Evolutionary conservation across 208 protist species (phyloP), one percentile per base, ranked within the genome.

Genomic region (Willaertia magna): DNA sequence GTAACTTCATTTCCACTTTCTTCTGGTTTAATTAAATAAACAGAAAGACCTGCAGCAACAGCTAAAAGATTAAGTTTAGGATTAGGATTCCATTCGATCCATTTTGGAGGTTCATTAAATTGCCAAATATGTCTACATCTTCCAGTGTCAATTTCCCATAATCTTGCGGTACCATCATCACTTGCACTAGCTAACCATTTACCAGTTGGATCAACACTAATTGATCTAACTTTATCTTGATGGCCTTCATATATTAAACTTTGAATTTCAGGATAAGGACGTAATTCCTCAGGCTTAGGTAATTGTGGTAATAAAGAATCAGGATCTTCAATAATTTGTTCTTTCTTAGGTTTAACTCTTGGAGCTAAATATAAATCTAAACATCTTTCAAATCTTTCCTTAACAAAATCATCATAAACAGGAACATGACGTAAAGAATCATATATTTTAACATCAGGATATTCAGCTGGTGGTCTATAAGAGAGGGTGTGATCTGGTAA

Each of bases 301-400:
- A 99, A 92, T 86, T 98, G 93, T 7, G 99, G 99, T 26, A 99
- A 90, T 42, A 99, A 92, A 81, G 94, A 93, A 20, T 98, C 93
- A 0, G 97, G 97, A 89, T 97, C 92, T 43, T 97, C 92, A 52
- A 98, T 94, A 34, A 97, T 93, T 14, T 93, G 92, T 20, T 91
- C 94, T 59, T 90, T 94, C 88, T 95, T 94, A 4, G 47, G 7
- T 87, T 55, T 9, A 51, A 86, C 85, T 48, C 98, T 93, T 9
- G 97, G 97, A 90, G 97, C 98, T 74, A 99, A 93, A 88, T 98
- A 99, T 39, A 99, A 94, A 91, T 99, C 98, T 22, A 99, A 93
- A 91, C 98, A 99, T 46, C 99, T 94, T 89, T 99, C 97, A 87
- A 99, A 99, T 43, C 96, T 93, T 87, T 99, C 98, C 87, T 97